Percentiles rank a stretch among this genome's conserved stretches.
Evolutionary conservation across 768 basidiomycete genomes (phyloP).

Genomic region (Boletus edulis): DNA sequence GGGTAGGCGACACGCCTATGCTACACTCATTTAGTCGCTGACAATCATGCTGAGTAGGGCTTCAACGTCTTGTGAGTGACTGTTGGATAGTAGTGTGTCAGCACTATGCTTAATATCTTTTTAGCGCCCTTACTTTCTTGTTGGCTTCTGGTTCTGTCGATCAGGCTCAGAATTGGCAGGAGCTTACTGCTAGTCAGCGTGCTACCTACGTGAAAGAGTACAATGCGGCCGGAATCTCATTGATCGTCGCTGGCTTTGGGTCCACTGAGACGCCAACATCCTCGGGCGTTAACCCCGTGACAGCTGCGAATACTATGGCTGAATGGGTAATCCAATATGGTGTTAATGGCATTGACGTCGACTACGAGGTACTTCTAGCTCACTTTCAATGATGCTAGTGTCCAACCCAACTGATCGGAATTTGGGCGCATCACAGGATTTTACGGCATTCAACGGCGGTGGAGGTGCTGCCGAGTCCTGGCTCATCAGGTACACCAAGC

Average conservation of each 20-base stretch:
- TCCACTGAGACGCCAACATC: constrained; percentile 43
- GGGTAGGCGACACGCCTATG: constrained; percentile 27
- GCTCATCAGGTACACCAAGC: constrained; percentile 32
- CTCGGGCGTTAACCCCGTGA: constrained; percentile 36
- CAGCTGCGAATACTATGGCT: constrained; percentile 42
- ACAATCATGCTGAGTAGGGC: constrained; percentile 21
- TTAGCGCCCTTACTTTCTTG: constrained; percentile 42
- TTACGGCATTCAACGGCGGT: constrained; percentile 28
- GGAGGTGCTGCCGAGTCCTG: constrained; percentile 39
- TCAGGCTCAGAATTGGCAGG: constrained; percentile 45
- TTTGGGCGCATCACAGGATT: constrained; percentile 20
- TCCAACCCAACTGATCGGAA: background rate
- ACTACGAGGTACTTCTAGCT: constrained; percentile 40
- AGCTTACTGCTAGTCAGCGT: constrained; percentile 38
- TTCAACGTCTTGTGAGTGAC: constrained; percentile 35
- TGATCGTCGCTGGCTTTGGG: constrained; percentile 58
- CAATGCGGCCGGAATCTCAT: constrained; percentile 51
- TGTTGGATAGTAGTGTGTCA: background rate
- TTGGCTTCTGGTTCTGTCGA: constrained; percentile 41
- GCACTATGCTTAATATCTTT: background rate
- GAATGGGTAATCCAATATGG: constrained; percentile 44
- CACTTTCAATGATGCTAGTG: background rate
- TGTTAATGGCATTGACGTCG: constrained; percentile 54
- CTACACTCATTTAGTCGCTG: background rate
- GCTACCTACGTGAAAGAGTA: constrained; percentile 45